These are phyloP conservation scores for Beta vulgaris DNA, from an alignment of 148 eudicot genomes.

Conservation along the genomic window DNA sequence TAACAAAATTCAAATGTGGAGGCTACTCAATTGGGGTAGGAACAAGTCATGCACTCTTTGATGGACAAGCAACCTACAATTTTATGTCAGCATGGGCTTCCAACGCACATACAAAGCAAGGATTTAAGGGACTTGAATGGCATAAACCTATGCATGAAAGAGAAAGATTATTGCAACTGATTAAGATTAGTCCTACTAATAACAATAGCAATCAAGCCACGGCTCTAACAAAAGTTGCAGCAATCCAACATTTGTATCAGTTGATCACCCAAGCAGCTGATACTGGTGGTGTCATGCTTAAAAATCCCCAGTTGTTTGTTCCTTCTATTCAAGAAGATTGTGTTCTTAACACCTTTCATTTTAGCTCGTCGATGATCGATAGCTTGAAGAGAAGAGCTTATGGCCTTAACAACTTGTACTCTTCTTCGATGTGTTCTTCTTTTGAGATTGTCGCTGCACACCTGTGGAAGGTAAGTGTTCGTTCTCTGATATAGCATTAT, in stretches of 20 bases:
- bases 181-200: background rate
- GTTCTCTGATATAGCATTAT: background rate
- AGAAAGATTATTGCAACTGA: slow-evolving; percentile 1
- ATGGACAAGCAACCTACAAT: slow-evolving; percentile 41
- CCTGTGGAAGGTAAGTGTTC: slow-evolving; percentile 30
- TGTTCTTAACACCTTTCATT: slow-evolving; percentile 26
- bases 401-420: slow-evolving; percentile 6
- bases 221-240: slow-evolving; percentile 14
- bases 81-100: slow-evolving; percentile 40
- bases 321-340: slow-evolving; percentile 19
- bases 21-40: slow-evolving; percentile 45
- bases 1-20: slow-evolving; percentile 45
- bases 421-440: slow-evolving; percentile 23
- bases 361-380: slow-evolving; percentile 29
- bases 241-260: slow-evolving; percentile 31
- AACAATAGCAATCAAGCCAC: background rate
- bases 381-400: slow-evolving; percentile 27
- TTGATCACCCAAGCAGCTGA: slow-evolving; percentile 29
- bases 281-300: slow-evolving; percentile 1
- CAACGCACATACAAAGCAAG: slow-evolving; percentile 13
- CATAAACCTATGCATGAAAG: slow-evolving; percentile 29
- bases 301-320: slow-evolving; percentile 23
- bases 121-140: slow-evolving; percentile 14
- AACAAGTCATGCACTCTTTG: slow-evolving; percentile 41
- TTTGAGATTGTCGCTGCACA: slow-evolving; percentile 35